phyloP scores from a whole-genome alignment of 306 rosid genomes.

The Cicer yamashitae region DNA sequence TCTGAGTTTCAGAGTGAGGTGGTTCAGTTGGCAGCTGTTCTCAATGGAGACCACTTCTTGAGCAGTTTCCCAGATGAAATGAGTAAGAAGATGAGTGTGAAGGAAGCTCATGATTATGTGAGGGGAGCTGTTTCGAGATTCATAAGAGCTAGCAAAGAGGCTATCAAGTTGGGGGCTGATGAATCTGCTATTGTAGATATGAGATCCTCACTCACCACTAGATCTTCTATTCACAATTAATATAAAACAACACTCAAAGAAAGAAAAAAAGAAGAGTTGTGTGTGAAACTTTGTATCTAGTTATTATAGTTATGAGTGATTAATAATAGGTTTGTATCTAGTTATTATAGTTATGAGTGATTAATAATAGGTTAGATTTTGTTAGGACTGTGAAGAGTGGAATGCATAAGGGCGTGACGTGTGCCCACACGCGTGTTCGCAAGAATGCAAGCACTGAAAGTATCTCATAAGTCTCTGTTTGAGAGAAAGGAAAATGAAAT shows the following conservation, averaged over 20 bases:
- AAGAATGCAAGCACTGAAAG: conserved; percentile 15
- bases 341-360: conserved; percentile 21
- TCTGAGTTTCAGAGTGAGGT: conserved; percentile 94
- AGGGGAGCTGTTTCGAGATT: conserved; percentile 89
- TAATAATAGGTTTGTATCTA: conserved; percentile 43
- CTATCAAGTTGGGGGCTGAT: conserved; percentile 86
- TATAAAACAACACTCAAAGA: neutral
- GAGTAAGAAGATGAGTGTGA: conserved; percentile 87
- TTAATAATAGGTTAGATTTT: conserved; percentile 41
- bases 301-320: conserved; percentile 26
- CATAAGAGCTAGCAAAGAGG: conserved; percentile 95
- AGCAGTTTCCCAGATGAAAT: conserved; percentile 90
- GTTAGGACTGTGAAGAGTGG: conserved; percentile 37
- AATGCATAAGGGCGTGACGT: conserved; percentile 32
- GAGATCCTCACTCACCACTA: conserved; percentile 99
- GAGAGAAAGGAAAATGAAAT: conserved; percentile 13
- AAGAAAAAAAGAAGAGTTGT: neutral
- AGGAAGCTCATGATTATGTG: conserved; percentile 77
- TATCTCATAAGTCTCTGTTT: conserved; percentile 17
- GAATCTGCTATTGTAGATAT: conserved; percentile 94
- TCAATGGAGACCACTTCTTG: conserved; percentile 88
- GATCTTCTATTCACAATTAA: conserved; percentile 70
- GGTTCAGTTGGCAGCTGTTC: conserved; percentile 93
- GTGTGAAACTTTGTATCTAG: conserved; percentile 37
- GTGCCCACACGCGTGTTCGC: neutral